Percentiles rank a stretch among this genome's conserved stretches.
phyloP scores from a whole-genome alignment of 2,329 filamentous ascomycete genomes.

The Fusarium annulatum region DNA sequence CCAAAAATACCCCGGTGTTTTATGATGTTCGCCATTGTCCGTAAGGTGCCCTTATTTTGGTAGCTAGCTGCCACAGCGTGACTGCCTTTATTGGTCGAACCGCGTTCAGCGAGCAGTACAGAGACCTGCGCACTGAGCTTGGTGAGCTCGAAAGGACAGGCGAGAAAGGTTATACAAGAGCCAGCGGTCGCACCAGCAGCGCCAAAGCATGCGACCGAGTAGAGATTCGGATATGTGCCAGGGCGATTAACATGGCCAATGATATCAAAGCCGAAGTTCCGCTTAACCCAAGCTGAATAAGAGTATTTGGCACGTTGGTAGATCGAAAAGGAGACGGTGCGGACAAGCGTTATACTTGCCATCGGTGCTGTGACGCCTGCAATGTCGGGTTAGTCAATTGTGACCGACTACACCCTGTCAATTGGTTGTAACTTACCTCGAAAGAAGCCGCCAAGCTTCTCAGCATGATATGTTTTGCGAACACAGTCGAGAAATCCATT shows the following conservation, averaged over 20 bases:
- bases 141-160: slow-evolving; percentile 90
- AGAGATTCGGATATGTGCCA: slow-evolving; percentile 77
- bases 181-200: slow-evolving; percentile 82
- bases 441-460: slow-evolving; percentile 82
- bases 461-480: slow-evolving; percentile 77
- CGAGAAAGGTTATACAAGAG: slow-evolving; percentile 81
- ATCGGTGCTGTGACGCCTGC: slow-evolving; percentile 82
- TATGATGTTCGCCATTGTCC: slow-evolving; percentile 81
- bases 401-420: background rate
- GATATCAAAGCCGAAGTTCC: slow-evolving; percentile 75
- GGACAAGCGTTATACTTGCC: slow-evolving; percentile 79
- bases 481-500: slow-evolving; percentile 80
- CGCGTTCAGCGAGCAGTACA: slow-evolving; percentile 72
- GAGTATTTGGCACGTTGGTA: slow-evolving; percentile 82
- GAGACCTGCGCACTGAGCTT: slow-evolving; percentile 89
- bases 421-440: slow-evolving; percentile 66
- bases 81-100: slow-evolving; percentile 55
- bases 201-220: slow-evolving; percentile 81
- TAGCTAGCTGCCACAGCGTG: slow-evolving; percentile 75
- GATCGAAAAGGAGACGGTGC: slow-evolving; percentile 82
- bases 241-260: slow-evolving; percentile 76
- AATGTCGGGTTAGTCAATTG: slow-evolving; percentile 24
- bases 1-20: slow-evolving; percentile 78
- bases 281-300: slow-evolving; percentile 76
- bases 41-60: slow-evolving; percentile 80